These are phyloP conservation scores for Blechomonas ayalai DNA, from an alignment of 208 protist species.

Conservation along the genomic window DNA sequence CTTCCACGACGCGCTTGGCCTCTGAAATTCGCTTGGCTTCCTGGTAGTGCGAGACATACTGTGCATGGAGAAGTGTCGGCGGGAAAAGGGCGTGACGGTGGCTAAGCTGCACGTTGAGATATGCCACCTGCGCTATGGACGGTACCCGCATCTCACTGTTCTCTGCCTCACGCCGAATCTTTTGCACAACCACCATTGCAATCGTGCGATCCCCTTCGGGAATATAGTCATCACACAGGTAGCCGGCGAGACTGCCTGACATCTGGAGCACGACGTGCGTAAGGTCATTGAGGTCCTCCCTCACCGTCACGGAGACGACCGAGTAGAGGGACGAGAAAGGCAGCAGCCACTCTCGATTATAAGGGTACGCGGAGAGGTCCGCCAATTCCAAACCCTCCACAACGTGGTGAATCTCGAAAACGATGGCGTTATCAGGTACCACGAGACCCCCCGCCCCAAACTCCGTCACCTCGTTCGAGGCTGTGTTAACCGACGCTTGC, in stretches of 20 bases:
- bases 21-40: conserved; percentile 44
- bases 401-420: conserved; percentile 66
- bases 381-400: conserved; percentile 61
- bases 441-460: conserved; percentile 15
- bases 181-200: conserved; percentile 47
- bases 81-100: conserved; percentile 59
- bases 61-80: conserved; percentile 56
- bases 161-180: conserved; percentile 35
- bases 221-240: conserved; percentile 36
- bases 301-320: conserved; percentile 33
- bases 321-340: conserved; percentile 70
- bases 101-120: conserved; percentile 41
- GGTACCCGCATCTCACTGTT: conserved; percentile 22
- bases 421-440: conserved; percentile 65
- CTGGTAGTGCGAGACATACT: conserved; percentile 75
- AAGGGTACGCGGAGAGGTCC: conserved; percentile 60
- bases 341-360: conserved; percentile 73
- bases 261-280: conserved; percentile 67
- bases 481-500: background rate
- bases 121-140: conserved; percentile 28
- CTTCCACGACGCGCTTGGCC: conserved; percentile 59
- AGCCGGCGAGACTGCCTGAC: conserved; percentile 54
- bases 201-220: conserved; percentile 64
- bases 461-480: conserved; percentile 12
- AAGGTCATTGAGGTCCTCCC: conserved; percentile 45